phyloP scores from a whole-genome alignment of 495 filamentous ascomycete genomes.

The Neurospora sp. region DNA sequence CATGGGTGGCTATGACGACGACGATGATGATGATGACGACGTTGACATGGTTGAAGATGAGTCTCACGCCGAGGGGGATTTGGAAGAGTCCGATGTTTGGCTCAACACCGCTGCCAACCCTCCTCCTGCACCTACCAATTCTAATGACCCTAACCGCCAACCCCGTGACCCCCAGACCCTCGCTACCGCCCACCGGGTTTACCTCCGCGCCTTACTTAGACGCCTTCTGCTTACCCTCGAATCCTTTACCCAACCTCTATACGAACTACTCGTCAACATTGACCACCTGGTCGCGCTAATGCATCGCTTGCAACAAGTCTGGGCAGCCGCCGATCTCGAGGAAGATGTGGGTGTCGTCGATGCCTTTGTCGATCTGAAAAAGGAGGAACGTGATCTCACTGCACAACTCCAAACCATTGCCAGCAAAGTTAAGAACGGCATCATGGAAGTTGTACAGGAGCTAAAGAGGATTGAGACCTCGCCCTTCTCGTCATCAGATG shows the following conservation, averaged over 20 bases:
- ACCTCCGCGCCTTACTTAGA: slow-evolving; percentile 55
- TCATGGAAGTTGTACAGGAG: slow-evolving; percentile 50
- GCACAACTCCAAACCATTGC: slow-evolving; percentile 45
- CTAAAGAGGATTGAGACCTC: slow-evolving; percentile 29
- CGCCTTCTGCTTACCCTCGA: slow-evolving; percentile 61
- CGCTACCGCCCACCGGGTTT: slow-evolving; percentile 63
- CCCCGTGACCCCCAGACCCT: slow-evolving; percentile 72
- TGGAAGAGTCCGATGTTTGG: background rate
- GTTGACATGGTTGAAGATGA: slow-evolving; percentile 13
- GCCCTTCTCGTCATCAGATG: background rate
- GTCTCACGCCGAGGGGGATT: slow-evolving; percentile 3
- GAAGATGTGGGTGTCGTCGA: slow-evolving; percentile 70
- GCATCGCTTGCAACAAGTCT: slow-evolving; percentile 58
- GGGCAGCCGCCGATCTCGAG: slow-evolving; percentile 65
- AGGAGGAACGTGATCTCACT: slow-evolving; percentile 57
- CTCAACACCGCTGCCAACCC: background rate
- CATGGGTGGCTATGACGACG: background rate
- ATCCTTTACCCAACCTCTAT: slow-evolving; percentile 59
- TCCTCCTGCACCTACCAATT: background rate
- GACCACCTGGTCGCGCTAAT: slow-evolving; percentile 72
- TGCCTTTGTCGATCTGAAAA: slow-evolving; percentile 54
- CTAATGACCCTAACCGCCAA: slow-evolving; percentile 9
- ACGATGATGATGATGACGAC: slow-evolving; percentile 1
- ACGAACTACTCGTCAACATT: slow-evolving; percentile 57
- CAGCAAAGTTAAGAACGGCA: slow-evolving; percentile 44